These are phyloP conservation scores for Penicillium robsamsonii DNA, from an alignment of 495 filamentous ascomycete species.

Conservation along the genomic window DNA sequence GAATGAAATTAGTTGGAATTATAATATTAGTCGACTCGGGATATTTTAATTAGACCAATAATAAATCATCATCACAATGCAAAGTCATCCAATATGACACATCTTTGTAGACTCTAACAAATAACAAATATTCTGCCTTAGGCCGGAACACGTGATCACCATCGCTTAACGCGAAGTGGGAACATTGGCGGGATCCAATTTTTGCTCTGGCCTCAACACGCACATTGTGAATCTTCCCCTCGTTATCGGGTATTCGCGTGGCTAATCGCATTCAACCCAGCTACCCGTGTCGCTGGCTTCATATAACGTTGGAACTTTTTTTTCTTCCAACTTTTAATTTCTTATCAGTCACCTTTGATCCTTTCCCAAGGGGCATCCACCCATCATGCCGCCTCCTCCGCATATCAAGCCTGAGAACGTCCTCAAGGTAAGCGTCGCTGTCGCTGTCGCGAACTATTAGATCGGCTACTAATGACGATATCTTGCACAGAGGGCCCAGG, in stretches of 20 bases:
- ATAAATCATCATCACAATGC: background rate
- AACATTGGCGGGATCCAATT: slow-evolving; percentile 31
- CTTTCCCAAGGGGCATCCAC: slow-evolving; percentile 34
- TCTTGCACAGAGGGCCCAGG: slow-evolving; percentile 73
- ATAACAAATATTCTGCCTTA: slow-evolving; percentile 2
- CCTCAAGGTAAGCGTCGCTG: slow-evolving; percentile 65
- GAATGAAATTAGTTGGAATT: slow-evolving; percentile 8
- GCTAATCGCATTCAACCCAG: slow-evolving; percentile 27
- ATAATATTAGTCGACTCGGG: background rate
- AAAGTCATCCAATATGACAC: background rate
- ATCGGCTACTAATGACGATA: slow-evolving; percentile 14
- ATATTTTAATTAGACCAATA: background rate
- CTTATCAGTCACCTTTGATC: slow-evolving; percentile 3
- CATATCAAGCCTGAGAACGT: slow-evolving; percentile 99
- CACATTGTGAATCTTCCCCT: slow-evolving; percentile 41
- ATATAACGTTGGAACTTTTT: background rate
- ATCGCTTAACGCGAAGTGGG: slow-evolving; percentile 47
- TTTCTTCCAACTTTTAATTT: slow-evolving; percentile 7
- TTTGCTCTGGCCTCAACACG: slow-evolving; percentile 37
- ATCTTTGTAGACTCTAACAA: background rate
- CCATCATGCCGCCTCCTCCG: slow-evolving; percentile 89
- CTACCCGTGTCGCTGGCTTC: slow-evolving; percentile 26
- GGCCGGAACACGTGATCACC: slow-evolving; percentile 31
- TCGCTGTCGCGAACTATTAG: slow-evolving; percentile 4
- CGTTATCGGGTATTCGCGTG: slow-evolving; percentile 42